Evolutionary conservation across 1,284 basidiomycete genomes (phyloP).

Genomic region (Sanguinoderma infundibulare): DNA sequence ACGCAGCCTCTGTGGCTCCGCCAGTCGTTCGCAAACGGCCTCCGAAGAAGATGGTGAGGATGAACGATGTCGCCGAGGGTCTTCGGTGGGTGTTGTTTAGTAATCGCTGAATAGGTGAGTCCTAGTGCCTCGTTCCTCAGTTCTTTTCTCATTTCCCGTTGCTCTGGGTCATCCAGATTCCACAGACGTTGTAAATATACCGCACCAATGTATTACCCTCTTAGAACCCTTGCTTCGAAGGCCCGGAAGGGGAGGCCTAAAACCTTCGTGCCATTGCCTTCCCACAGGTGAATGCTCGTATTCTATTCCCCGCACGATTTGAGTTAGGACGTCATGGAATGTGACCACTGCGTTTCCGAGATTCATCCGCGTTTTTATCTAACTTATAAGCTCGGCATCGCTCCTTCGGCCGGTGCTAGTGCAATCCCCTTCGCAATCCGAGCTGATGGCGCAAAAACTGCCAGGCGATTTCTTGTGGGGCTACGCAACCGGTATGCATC

Average conservation of each 20-base stretch:
- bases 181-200: not conserved
- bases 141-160: not conserved
- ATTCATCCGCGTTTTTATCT: conserved; percentile 8
- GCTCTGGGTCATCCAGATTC: not conserved
- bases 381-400: conserved; percentile 1
- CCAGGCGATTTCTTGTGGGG: conserved; percentile 36
- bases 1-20: conserved; percentile 5
- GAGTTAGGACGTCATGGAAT: not conserved
- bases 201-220: not conserved
- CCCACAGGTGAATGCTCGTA: not conserved
- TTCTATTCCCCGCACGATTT: not conserved
- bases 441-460: conserved; percentile 24
- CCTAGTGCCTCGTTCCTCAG: not conserved
- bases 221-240: not conserved
- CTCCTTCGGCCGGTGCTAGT: not conserved
- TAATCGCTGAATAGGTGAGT: conserved; percentile 27
- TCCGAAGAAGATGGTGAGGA: conserved; percentile 12
- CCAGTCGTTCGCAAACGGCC: conserved; percentile 11
- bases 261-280: not conserved
- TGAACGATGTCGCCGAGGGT: conserved; percentile 32
- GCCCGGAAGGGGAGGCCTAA: not conserved
- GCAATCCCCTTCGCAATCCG: not conserved
- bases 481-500: conserved; percentile 32
- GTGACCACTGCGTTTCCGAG: conserved; percentile 3
- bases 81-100: conserved; percentile 37